Evolutionary conservation across 169 alveolate genomes (phyloP).

Genomic region (Theileria orientalis): DNA sequence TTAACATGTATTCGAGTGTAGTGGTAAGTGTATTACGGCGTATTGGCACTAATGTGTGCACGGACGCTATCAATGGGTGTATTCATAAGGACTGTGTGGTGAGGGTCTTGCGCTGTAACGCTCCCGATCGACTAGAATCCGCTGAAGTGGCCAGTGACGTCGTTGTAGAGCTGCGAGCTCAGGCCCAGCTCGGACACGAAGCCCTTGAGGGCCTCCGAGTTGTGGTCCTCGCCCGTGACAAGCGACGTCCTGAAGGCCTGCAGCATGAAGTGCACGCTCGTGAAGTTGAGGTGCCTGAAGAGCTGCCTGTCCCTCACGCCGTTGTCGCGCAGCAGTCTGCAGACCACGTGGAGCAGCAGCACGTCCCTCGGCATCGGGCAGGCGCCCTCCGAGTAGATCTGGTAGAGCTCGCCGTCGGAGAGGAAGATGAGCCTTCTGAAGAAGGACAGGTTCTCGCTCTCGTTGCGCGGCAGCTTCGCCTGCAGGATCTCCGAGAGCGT

Average conservation of each 20-base stretch:
- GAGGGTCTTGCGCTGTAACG: no score
- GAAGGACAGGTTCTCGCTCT: constrained; percentile 34
- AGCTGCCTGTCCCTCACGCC: not conserved
- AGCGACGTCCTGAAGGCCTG: constrained; percentile 22
- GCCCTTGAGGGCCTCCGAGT: not conserved
- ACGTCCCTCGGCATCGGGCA: constrained; percentile 39
- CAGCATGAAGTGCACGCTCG: constrained; percentile 31
- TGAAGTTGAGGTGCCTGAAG: not conserved
- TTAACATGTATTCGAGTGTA: not conserved
- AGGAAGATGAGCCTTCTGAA: constrained; percentile 46
- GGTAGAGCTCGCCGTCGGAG: constrained; percentile 26
- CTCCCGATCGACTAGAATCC: no score
- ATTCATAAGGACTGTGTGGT: no score
- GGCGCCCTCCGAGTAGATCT: constrained; percentile 8
- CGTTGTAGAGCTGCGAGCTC: not conserved
- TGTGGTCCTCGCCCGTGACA: constrained; percentile 7
- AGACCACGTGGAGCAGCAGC: constrained; percentile 33
- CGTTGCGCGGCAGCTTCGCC: constrained; percentile 42
- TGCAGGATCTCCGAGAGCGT: constrained; percentile 44
- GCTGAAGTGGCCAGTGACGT: not conserved
- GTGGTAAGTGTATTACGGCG: not conserved
- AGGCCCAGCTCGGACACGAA: not conserved
- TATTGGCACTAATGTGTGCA: no score
- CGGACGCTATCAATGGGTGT: no score
- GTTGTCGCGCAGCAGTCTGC: constrained; percentile 13